Percentiles rank a stretch among this genome's conserved stretches.
phyloP scores from a whole-genome alignment of 495 filamentous ascomycete species.

The Trichocladium antarcticum region DNA sequence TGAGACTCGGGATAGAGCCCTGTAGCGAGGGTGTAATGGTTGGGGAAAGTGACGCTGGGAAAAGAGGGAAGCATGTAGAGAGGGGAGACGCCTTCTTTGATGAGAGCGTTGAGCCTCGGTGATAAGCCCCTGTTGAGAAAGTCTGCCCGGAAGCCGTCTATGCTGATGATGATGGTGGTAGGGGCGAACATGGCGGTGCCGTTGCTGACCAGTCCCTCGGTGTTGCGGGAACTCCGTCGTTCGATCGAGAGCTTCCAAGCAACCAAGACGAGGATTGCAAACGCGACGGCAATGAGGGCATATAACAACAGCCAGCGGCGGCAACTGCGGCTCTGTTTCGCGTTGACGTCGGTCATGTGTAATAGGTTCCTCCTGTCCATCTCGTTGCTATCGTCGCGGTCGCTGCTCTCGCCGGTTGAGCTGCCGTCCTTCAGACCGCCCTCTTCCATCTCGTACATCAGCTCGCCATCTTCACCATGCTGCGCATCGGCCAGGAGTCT shows the following conservation, averaged over 20 bases:
- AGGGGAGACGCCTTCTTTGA: conserved; percentile 76
- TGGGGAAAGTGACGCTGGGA: conserved; percentile 94
- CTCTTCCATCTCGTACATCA: conserved; percentile 87
- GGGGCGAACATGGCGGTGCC: conserved; percentile 78
- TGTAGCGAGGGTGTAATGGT: conserved; percentile 91
- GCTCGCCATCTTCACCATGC: conserved; percentile 54
- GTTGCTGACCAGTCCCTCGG: conserved; percentile 46
- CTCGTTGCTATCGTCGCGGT: conserved; percentile 45
- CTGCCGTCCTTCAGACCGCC: conserved; percentile 58
- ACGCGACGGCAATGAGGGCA: conserved; percentile 39
- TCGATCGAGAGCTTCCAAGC: conserved; percentile 40
- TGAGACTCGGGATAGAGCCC: conserved; percentile 88
- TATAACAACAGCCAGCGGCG: conserved; percentile 44
- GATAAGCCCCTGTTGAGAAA: conserved; percentile 77
- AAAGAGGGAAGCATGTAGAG: conserved; percentile 87
- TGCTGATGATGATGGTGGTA: conserved; percentile 86
- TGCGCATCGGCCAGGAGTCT: conserved; percentile 39
- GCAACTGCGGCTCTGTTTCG: conserved; percentile 32
- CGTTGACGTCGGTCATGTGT: conserved; percentile 34
- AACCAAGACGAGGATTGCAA: conserved; percentile 40
- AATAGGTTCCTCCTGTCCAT: conserved; percentile 39
- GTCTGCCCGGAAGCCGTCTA: conserved; percentile 96
- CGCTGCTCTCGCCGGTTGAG: conserved; percentile 43
- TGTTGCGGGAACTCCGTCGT: conserved; percentile 19
- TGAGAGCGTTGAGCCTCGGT: conserved; percentile 66